Evolutionary conservation across 805 yeast genomes (phyloP).

Genomic region (Metschnikowia baotianmanensis): DNA sequence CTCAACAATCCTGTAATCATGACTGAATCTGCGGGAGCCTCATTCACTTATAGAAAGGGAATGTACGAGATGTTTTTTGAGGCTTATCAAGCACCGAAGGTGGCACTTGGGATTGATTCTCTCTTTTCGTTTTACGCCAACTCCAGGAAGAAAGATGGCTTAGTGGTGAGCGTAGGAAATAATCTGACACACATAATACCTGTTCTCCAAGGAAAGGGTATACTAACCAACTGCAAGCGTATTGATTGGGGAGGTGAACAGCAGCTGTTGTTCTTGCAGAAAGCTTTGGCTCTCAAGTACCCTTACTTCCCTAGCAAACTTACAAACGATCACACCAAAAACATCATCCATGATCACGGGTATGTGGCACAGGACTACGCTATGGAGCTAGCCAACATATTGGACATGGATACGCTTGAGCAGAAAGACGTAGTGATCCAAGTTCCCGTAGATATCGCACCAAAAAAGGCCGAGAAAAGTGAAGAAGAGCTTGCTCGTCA

Average conservation of each 20-base stretch:
- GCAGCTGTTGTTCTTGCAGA: conserved; percentile 60
- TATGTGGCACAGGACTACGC: conserved; percentile 70
- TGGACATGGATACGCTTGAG: conserved; percentile 65
- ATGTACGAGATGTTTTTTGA: conserved; percentile 86
- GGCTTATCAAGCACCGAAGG: conserved; percentile 70
- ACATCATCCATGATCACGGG: conserved; percentile 71
- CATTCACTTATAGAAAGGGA: conserved; percentile 64
- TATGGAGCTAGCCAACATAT: conserved; percentile 53
- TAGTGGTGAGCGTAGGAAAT: conserved; percentile 82
- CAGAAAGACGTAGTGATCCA: conserved; percentile 74
- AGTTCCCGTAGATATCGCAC: conserved; percentile 65
- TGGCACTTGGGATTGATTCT: conserved; percentile 79
- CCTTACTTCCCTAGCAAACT: conserved; percentile 86
- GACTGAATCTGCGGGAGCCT: conserved; percentile 73
- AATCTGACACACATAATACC: conserved; percentile 85
- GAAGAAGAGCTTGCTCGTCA: conserved; percentile 73
- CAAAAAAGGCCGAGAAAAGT: conserved; percentile 59
- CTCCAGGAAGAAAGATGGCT: conserved; percentile 48
- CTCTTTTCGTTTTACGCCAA: conserved; percentile 75
- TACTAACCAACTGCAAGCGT: conserved; percentile 67
- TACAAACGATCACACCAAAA: conserved; percentile 58
- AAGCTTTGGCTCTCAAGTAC: conserved; percentile 72
- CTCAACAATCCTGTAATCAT: conserved; percentile 79
- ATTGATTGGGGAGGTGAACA: conserved; percentile 91
- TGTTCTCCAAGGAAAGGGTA: conserved; percentile 65